Base-by-base conservation (phyloP, 345 rosid species). In the Melastoma malabathricum region DNA sequence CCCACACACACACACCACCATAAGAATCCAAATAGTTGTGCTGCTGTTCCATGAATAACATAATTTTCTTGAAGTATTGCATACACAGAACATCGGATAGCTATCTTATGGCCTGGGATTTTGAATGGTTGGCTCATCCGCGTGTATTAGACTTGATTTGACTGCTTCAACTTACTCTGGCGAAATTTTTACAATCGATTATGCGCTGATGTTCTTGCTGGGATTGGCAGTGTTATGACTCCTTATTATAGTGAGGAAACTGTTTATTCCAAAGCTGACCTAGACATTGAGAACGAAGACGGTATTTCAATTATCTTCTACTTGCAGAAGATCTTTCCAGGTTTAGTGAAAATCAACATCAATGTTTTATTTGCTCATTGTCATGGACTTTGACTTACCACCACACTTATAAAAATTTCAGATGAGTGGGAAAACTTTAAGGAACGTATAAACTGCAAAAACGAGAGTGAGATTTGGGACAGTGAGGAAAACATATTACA, bases 211-310 rank as follows among this genome's bases (percentile, higher is more conserved):
- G 9, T 53, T 51, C 19, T 51, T 34, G 14, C 55, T 29, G 43
- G 31, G 55, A 14, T 51, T 62, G 54, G 58, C 86, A 92, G 98
- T 68, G 95, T 92, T 63, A 59, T 92, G 72, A 92, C 98, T 61
- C 96, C 98, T 4, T 87, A 92, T 71, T 92, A 92, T 61, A 87
- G 96, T 59, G 98, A 92, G 66, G 98, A 92, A 67, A 87, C 95
- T 10, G 93, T 92, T 44, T 92, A 87, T 65, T 84, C 96, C 44
- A 87, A 76, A 65, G 60, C 75, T 59, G 98, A 92, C 59, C 93
- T 92, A 38, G 98, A 84, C 63, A 68, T 77, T 80, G 98, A 92
- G 59, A 92, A 92, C 75, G 98, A 92, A 68, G 98, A 87, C 64
- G 98, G 98, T 71, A 68, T 92, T 27, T 92, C 98, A 4, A 79